A percentile compares a stretch with the other conserved stretches of the same genome.
phyloP scores from a whole-genome alignment of 1,139 yeast species.

The Pneumocystis oryctolagi region DNA sequence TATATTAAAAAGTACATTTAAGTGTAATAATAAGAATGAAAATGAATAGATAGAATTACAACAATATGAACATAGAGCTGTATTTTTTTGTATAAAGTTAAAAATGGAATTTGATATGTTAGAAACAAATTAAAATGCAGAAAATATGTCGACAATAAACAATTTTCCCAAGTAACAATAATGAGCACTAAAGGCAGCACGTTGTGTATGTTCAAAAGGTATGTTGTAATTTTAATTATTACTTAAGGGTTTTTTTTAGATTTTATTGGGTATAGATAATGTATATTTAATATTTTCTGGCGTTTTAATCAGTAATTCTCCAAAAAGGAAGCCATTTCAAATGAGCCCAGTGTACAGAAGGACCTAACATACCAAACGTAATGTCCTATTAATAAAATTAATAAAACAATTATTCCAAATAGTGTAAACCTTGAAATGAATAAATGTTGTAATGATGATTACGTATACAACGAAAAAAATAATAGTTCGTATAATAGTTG shows the following conservation, averaged over 20 bases:
- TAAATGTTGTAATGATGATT: conserved; percentile 50
- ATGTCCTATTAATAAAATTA: conserved; percentile 30
- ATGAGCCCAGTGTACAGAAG: conserved; percentile 48
- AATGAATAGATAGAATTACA: no score
- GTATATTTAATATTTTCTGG: background rate
- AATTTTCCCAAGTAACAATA: no score
- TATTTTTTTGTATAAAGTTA: no score
- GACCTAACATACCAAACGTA: conserved; percentile 85
- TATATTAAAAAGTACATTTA: background rate
- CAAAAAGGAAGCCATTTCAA: conserved; percentile 66
- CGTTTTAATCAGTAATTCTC: conserved; percentile 33
- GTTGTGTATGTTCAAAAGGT: no score
- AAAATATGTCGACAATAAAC: no score
- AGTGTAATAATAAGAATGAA: background rate
- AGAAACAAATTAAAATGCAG: no score
- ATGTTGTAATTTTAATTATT: background rate
- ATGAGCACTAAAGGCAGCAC: no score
- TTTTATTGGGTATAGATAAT: background rate
- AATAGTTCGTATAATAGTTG: conserved; percentile 22
- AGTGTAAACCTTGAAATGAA: conserved; percentile 37
- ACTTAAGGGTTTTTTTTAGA: background rate
- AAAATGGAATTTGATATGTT: no score
- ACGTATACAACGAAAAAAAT: conserved; percentile 36
- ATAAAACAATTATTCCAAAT: background rate
- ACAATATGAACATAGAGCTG: no score